Evolutionary conservation across 2,329 filamentous ascomycete species (phyloP), one percentile per base, ranked within the genome.

Genomic region (Arthrinium puccinioides): DNA sequence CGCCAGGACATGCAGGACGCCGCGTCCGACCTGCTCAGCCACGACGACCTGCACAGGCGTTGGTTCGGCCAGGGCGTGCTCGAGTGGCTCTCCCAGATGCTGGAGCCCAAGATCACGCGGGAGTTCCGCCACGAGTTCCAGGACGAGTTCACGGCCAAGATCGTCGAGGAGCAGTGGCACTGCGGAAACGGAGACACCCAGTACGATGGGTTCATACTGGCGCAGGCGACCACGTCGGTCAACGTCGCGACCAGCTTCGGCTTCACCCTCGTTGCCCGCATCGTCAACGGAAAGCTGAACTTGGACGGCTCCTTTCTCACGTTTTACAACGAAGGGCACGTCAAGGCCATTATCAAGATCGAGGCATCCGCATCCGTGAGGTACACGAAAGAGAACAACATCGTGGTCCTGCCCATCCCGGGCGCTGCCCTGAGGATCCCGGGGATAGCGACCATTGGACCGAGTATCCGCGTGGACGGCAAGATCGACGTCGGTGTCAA

Each of bases 1-100:
- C 50, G 59, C 0, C 52, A 63, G 14, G 60, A 57, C 44, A 38
- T 43, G n/a, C 53, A 62, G 35, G 42, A 43, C 34, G 48, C 47
- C 9, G 49, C 38, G 13, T 25, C 13, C 9, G 23, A 25, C 9
- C 27, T 30, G 6, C 25, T 61, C 10, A 39, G 39, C 20, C 41
- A 29, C 21, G 41, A 44, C 3, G 53, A 63, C 7, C 39, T 64
- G 1, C 52, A 63, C 38, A 50, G 60, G 41, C 55, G 57, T 3
- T 63, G 57, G 60, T 62, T 61, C 27, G 45, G 50, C 32, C 15
- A n/a, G 27, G 27, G 27, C 9, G 15, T 30, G 9, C 9, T 30
- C 27, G 27, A n/a, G 27, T 62, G 50, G 60, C 48, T 54, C 34
- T 47, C 14, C 41, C 45, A 33, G 23, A 42, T 50, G 9, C 30